Evolutionary conservation across 2,329 filamentous ascomycete species (phyloP).

Genomic region (Trichoderma sp.): DNA sequence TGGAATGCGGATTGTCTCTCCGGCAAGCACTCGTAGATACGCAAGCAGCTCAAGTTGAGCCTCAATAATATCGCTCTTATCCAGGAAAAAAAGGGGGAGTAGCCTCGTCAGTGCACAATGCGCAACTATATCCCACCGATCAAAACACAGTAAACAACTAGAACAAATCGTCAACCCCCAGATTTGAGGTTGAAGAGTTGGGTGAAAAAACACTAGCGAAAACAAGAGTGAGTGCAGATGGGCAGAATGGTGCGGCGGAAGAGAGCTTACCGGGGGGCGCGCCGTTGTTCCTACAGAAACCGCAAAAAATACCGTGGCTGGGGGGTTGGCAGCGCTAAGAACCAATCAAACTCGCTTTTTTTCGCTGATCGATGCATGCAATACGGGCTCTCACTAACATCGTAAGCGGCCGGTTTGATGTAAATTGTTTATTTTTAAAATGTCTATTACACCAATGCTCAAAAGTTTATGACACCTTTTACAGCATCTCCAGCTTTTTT

Average conservation of each 20-base stretch:
- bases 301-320: slow-evolving; percentile 27
- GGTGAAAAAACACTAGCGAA: background rate
- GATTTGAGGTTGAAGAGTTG: background rate
- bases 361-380: background rate
- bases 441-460: background rate
- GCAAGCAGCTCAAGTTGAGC: background rate
- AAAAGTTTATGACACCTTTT: background rate
- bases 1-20: slow-evolving; percentile 28
- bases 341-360: background rate
- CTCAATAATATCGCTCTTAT: slow-evolving; percentile 24
- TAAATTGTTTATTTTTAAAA: background rate
- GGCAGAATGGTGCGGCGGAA: background rate
- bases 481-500: background rate
- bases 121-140: background rate
- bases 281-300: slow-evolving; percentile 32
- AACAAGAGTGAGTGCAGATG: slow-evolving; percentile 26
- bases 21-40: background rate
- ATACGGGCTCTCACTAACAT: background rate
- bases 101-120: slow-evolving; percentile 11
- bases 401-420: background rate
- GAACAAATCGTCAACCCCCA: background rate
- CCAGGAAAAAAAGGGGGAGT: slow-evolving; percentile 23
- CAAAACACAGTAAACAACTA: background rate
- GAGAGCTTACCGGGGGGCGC: background rate
- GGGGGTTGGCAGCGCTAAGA: slow-evolving; percentile 19